Percentiles rank a stretch among this genome's conserved stretches.
Evolutionary conservation across 176 grass and related monocot genomes (phyloP).

Genomic region (maize (Zea mays)): Zm-B73-REFERENCE-NAM-5.0 NC_050102.1:111470001-111470500

Average conservation of each 20-base stretch:
- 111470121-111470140: neutral
- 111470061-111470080: constrained; percentile 15
- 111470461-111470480: neutral
- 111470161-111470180: neutral
- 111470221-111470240: constrained; percentile 60
- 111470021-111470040: constrained; percentile 80
- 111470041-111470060: constrained; percentile 77
- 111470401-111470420: neutral
- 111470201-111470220: constrained; percentile 71
- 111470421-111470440: neutral
- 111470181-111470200: neutral
- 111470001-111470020: constrained; percentile 79
- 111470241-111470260: constrained; percentile 35
- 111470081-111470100: constrained; percentile 2
- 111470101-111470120: neutral
- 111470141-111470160: neutral
- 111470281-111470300: constrained; percentile 90
- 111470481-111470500: constrained; percentile 52
- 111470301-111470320: constrained; percentile 81
- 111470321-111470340: constrained; percentile 68
- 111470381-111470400: neutral
- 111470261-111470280: constrained; percentile 79
- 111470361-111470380: constrained; percentile 42
- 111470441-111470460: neutral
- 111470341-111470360: constrained; percentile 55